Conservation (phyloP, 352 stramenopile genomes). For the Pythium brassicae region DNA sequence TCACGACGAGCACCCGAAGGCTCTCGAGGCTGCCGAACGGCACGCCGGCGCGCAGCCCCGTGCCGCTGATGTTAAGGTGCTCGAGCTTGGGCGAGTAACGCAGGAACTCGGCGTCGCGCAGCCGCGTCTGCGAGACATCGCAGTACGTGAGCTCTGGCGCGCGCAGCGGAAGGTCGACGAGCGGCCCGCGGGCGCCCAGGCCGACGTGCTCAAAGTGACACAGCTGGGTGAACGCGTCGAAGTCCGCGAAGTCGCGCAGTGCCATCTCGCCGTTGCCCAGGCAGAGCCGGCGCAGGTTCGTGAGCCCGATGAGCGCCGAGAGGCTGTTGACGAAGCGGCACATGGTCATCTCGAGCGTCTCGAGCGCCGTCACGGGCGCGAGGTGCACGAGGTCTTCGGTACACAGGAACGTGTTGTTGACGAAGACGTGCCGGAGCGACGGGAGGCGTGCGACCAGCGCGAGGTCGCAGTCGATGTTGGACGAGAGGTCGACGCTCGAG, state of each 20-base stretch:
- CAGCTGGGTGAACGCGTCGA: constrained; percentile 1
- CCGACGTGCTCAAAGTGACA: constrained; percentile 1
- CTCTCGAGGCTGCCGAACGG: not conserved
- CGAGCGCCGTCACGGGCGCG: not conserved
- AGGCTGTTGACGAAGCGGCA: not conserved
- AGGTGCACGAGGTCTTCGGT: constrained; percentile 2
- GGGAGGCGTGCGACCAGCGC: not conserved
- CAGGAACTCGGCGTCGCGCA: constrained; percentile 2
- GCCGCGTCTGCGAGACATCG: not conserved
- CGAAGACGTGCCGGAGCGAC: constrained; percentile 1
- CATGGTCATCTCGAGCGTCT: constrained; percentile 7
- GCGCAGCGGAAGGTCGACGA: constrained; percentile 4
- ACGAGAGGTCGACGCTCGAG: not conserved
- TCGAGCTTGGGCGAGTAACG: not conserved
- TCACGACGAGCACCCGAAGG: constrained; percentile 1
- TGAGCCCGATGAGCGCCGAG: not conserved
- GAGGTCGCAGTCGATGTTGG: not conserved
- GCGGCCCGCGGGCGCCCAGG: not conserved
- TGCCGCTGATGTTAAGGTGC: constrained; percentile 6
- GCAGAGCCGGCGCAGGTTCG: constrained; percentile 1
- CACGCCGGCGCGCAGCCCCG: not conserved
- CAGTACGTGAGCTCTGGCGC: constrained; percentile 4
- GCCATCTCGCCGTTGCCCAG: constrained; percentile 1
- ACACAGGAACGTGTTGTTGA: constrained; percentile 1
- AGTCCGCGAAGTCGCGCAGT: not conserved